Evolutionary conservation across 2,329 filamentous ascomycete species (phyloP).

Genomic region (Myotisia sp.): DNA sequence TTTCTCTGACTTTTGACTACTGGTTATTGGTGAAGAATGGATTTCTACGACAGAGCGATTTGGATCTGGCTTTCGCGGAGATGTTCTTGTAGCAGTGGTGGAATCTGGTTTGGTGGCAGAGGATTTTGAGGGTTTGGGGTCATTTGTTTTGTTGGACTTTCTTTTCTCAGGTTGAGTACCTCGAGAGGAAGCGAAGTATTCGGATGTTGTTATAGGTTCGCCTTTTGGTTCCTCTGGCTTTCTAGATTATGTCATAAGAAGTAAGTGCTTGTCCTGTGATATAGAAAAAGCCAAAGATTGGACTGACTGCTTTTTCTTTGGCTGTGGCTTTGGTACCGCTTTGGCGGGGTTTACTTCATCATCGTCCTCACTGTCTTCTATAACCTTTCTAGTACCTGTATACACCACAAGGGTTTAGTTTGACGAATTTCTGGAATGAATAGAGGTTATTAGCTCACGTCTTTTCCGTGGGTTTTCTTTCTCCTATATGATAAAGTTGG

Average conservation of each 20-base stretch:
- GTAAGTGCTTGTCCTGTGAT: too few relatives aligned
- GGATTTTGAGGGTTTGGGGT: conserved; percentile 16
- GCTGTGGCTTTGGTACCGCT: conserved; percentile 23
- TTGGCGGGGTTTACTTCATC: conserved; percentile 37
- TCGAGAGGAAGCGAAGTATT: conserved; percentile 49
- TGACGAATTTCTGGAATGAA: too few relatives aligned
- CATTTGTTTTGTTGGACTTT: background rate
- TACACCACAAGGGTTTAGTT: too few relatives aligned
- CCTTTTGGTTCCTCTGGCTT: conserved; percentile 38
- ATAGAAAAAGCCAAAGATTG: background rate
- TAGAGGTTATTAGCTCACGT: conserved; percentile 17
- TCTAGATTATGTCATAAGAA: too few relatives aligned
- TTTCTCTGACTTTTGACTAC: conserved; percentile 8
- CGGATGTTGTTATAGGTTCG: conserved; percentile 46
- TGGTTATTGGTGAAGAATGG: conserved; percentile 6
- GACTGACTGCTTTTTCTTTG: conserved; percentile 36
- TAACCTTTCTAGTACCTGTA: conserved; percentile 47
- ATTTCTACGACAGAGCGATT: background rate
- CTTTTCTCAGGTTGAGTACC: conserved; percentile 7
- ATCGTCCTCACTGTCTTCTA: conserved; percentile 72
- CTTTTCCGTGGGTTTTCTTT: conserved; percentile 20
- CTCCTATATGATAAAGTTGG: conserved; percentile 14
- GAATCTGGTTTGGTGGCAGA: conserved; percentile 13
- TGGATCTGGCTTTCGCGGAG: conserved; percentile 31
- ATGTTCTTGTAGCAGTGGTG: conserved; percentile 14